Conservation (phyloP, 2,329 filamentous ascomycete genomes). For the Colletotrichum eleusines region DNA sequence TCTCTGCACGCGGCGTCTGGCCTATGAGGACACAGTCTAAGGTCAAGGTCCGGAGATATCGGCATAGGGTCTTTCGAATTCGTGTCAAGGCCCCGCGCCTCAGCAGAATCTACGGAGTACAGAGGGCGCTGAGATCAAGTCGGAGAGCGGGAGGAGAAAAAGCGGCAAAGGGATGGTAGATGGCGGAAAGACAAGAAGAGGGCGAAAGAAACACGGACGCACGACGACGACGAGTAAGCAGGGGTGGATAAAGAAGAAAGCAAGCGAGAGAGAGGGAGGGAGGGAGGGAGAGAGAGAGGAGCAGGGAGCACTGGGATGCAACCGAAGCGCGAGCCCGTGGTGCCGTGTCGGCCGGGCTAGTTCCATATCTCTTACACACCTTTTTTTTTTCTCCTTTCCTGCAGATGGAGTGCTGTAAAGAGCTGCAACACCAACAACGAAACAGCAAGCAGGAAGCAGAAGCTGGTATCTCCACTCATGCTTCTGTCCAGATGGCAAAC, state of each 20-base stretch:
- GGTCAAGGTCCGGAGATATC: slow-evolving; percentile 6
- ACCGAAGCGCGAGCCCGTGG: slow-evolving; percentile 29
- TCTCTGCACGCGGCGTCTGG: neutral
- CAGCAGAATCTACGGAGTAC: slow-evolving; percentile 2
- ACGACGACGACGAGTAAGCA: neutral
- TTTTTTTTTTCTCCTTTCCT: slow-evolving; percentile 17
- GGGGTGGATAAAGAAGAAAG: slow-evolving; percentile 2
- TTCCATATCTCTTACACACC: slow-evolving; percentile 43
- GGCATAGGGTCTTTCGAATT: slow-evolving; percentile 5
- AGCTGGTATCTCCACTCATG: neutral
- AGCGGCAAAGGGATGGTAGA: neutral
- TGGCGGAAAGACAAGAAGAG: neutral
- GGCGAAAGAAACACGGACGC: slow-evolving; percentile 7
- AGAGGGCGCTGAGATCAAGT: slow-evolving; percentile 1
- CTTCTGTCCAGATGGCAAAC: neutral
- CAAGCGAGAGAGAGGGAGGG: neutral
- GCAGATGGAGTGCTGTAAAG: slow-evolving; percentile 20
- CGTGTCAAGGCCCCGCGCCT: neutral
- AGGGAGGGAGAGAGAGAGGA: slow-evolving; percentile 3
- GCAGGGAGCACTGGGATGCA: slow-evolving; percentile 31
- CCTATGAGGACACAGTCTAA: neutral
- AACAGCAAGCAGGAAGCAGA: neutral
- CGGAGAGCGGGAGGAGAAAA: slow-evolving; percentile 2
- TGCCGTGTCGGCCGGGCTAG: slow-evolving; percentile 40
- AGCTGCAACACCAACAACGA: neutral